Conservation (phyloP, 768 basidiomycete species). For the Leccinum fibrillosum region DNA sequence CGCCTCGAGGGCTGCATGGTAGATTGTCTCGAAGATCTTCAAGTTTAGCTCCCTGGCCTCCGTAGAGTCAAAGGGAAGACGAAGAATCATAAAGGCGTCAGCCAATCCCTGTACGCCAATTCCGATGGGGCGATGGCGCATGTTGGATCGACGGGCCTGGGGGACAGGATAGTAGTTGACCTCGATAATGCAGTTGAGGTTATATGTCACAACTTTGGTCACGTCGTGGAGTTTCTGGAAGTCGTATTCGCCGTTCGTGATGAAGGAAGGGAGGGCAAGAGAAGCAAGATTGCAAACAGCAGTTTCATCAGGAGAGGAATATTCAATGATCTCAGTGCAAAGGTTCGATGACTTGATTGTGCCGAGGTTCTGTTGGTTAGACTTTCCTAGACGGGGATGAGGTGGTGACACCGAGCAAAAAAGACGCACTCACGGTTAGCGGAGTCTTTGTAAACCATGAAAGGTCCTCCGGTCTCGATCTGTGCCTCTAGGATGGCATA, state of each 20-base stretch:
- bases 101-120: constrained; percentile 97
- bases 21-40: constrained; percentile 99
- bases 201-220: constrained; percentile 86
- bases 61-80: constrained; percentile 90
- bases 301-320: constrained; percentile 94
- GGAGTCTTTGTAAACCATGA: constrained; percentile 98
- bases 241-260: constrained; percentile 80
- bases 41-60: constrained; percentile 86
- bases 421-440: constrained; percentile 66
- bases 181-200: constrained; percentile 93
- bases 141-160: constrained; percentile 90
- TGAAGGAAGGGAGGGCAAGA: constrained; percentile 89
- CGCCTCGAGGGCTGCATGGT: constrained; percentile 90
- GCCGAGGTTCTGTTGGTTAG: constrained; percentile 97
- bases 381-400: constrained; percentile 63
- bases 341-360: constrained; percentile 99
- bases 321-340: constrained; percentile 99
- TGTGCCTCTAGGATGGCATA: constrained; percentile 96
- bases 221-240: constrained; percentile 96
- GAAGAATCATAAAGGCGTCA: constrained; percentile 96
- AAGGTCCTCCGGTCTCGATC: constrained; percentile 98
- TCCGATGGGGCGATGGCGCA: constrained; percentile 96
- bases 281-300: constrained; percentile 99
- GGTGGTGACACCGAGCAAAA: background rate
- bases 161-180: constrained; percentile 94